Evolutionary conservation across 768 basidiomycete species (phyloP), one percentile per base, ranked within the genome.

Genomic region (Scleroderma bovista): DNA sequence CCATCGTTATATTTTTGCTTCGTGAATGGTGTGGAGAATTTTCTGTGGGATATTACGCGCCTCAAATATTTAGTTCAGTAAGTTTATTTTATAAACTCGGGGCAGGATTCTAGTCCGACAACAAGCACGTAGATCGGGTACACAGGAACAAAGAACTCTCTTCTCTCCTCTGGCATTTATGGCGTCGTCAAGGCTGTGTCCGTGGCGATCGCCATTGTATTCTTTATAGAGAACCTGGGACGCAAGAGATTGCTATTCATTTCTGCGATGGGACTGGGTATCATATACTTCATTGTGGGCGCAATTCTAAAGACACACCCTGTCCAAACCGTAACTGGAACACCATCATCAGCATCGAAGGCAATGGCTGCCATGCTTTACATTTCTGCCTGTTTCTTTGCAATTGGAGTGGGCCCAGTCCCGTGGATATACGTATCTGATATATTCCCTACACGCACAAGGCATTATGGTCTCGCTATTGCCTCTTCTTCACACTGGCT

Each of bases 11-110:
- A 53, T 90, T 91, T 72, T 62, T 86, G 52, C 70, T 90, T 8
- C 90, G 92, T 57, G 88, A 92, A 61, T 90, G 84, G 84, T 76
- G 78, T 43, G 91, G 91, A 1, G 90, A 92, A 63, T 89, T 93
- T 67, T 83, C 84, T 0, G 84, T 92, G 55, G 79, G 77, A 39
- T 85, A 88, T 62, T 87, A 88, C 52, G 82, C 84, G 1, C 83
- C 86, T 5, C 83, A 84, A 59, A 84, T 88, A 53, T 88, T 88
- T 64, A 67, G 72, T 9, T 79, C 84, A 17, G 80, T 84, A 53
- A 57, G 74, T 13, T 64, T 29, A 32, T 23, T 38, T 1, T 49
- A 3, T n/a, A 11, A 23, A 11, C 42, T 33, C 37, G 17, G 44
- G n/a, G 42, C 15, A 7, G 31, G n/a, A 7, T 29, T 3, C 17